These are phyloP conservation scores for Rhodotorula sp. DNA, from an alignment of 1,284 basidiomycete species.

Conservation along the genomic window DNA sequence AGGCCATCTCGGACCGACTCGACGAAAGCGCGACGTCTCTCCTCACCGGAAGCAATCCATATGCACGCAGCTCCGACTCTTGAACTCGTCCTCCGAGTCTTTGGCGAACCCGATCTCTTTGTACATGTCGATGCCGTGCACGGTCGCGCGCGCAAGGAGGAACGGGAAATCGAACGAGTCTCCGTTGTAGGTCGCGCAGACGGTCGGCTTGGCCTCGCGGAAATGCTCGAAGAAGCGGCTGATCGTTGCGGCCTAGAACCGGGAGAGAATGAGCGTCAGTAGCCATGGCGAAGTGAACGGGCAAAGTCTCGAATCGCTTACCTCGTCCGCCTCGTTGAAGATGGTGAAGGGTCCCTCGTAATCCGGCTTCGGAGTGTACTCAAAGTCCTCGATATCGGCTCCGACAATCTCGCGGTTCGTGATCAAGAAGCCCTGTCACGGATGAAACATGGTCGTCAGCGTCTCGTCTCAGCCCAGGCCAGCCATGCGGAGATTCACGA, in stretches of 20 bases:
- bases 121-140: slow-evolving; percentile 95
- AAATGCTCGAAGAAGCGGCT: slow-evolving; percentile 91
- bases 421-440: slow-evolving; percentile 84
- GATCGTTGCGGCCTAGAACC: slow-evolving; percentile 52
- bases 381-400: slow-evolving; percentile 98
- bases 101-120: slow-evolving; percentile 89
- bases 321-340: slow-evolving; percentile 94
- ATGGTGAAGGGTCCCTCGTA: slow-evolving; percentile 96
- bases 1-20: slow-evolving; percentile 15
- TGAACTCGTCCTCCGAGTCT: slow-evolving; percentile 94
- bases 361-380: slow-evolving; percentile 97
- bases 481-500: too few relatives aligned
- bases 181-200: slow-evolving; percentile 98
- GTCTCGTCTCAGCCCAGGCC: too few relatives aligned
- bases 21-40: background rate
- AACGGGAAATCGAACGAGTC: slow-evolving; percentile 99
- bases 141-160: slow-evolving; percentile 80
- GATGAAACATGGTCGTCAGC: background rate
- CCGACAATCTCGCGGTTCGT: slow-evolving; percentile 97
- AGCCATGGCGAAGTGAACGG: too few relatives aligned
- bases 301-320: slow-evolving; percentile 44
- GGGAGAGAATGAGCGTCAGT: background rate
- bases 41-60: slow-evolving; percentile 91
- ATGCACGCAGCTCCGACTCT: slow-evolving; percentile 88
- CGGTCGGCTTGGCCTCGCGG: slow-evolving; percentile 87